A percentile compares a stretch with the other conserved stretches of the same genome.
Conservation (phyloP, 1,284 basidiomycete genomes). For the Ganoderma leucocontextum region DNA sequence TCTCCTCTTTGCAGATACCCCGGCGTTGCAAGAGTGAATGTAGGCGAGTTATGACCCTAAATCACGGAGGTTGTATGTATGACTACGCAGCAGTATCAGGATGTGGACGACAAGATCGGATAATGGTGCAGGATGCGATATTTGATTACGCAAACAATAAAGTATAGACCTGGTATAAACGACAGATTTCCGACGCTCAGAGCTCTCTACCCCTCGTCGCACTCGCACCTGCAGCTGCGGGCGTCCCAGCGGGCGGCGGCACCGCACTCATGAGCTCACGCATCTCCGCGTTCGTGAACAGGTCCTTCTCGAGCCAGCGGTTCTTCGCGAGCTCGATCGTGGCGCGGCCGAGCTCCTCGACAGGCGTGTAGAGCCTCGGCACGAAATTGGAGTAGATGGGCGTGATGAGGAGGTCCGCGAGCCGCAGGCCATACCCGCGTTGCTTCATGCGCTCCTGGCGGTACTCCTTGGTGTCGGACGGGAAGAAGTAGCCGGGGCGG, state of each 20-base stretch:
- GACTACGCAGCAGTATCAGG: too few relatives aligned
- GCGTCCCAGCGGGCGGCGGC: neutral
- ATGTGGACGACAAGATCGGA: neutral
- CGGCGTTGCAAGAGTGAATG: neutral
- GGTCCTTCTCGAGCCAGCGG: slow-evolving; percentile 37
- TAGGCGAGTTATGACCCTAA: too few relatives aligned
- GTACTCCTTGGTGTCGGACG: slow-evolving; percentile 35
- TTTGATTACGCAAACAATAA: neutral
- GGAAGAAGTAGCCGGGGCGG: slow-evolving; percentile 45
- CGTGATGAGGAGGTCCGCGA: slow-evolving; percentile 27
- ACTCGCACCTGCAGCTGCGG: neutral
- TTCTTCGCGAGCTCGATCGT: slow-evolving; percentile 43
- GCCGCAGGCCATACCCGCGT: slow-evolving; percentile 28
- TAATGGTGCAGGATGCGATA: neutral
- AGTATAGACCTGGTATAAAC: neutral
- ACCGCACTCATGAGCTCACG: slow-evolving; percentile 33
- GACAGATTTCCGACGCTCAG: neutral
- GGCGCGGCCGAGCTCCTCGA: slow-evolving; percentile 39
- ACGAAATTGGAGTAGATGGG: slow-evolving; percentile 27
- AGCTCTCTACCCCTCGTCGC: neutral
- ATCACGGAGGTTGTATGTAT: neutral
- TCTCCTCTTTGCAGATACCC: neutral
- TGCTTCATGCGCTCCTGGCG: slow-evolving; percentile 42
- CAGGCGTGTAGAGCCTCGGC: slow-evolving; percentile 33
- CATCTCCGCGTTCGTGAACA: slow-evolving; percentile 36